Evolutionary conservation across 306 rosid genomes (phyloP).

Genomic region (Carpinus viminea): DNA sequence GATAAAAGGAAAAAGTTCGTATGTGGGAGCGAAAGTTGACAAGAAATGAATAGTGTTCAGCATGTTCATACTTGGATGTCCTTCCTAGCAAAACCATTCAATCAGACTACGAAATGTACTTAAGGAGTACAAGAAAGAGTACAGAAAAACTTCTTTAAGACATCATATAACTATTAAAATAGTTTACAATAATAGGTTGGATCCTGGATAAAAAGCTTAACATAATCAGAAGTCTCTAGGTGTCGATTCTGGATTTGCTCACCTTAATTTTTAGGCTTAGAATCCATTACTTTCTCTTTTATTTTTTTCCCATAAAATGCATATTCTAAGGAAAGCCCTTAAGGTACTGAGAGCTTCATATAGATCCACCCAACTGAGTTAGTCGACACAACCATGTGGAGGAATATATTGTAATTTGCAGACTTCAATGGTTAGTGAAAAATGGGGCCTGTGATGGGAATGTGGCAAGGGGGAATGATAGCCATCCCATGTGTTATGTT

Average conservation of each 20-base stretch:
- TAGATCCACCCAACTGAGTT: slow-evolving; percentile 38
- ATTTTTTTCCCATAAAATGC: neutral
- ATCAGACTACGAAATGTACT: too few relatives aligned
- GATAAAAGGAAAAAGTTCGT: too few relatives aligned
- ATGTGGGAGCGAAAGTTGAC: neutral
- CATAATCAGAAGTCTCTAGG: too few relatives aligned
- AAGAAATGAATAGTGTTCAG: too few relatives aligned
- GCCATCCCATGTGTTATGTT: slow-evolving; percentile 61
- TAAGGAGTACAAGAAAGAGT: slow-evolving; percentile 12
- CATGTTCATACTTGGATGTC: too few relatives aligned
- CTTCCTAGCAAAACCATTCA: too few relatives aligned
- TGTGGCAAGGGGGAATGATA: slow-evolving; percentile 35
- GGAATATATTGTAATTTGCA: slow-evolving; percentile 30
- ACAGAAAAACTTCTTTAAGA: slow-evolving; percentile 17
- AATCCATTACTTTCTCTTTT: neutral
- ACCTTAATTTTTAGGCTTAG: neutral
- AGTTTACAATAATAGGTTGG: slow-evolving; percentile 7
- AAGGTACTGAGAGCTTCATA: neutral
- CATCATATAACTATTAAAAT: neutral
- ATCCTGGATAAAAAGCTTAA: neutral
- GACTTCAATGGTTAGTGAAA: slow-evolving; percentile 25
- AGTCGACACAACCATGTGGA: slow-evolving; percentile 59
- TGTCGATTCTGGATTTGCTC: neutral
- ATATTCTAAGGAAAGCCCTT: neutral
- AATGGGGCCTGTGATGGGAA: slow-evolving; percentile 44